These are phyloP conservation scores for Balansia obtecta DNA, from an alignment of 2,329 filamentous ascomycete genomes.

Conservation along the genomic window DNA sequence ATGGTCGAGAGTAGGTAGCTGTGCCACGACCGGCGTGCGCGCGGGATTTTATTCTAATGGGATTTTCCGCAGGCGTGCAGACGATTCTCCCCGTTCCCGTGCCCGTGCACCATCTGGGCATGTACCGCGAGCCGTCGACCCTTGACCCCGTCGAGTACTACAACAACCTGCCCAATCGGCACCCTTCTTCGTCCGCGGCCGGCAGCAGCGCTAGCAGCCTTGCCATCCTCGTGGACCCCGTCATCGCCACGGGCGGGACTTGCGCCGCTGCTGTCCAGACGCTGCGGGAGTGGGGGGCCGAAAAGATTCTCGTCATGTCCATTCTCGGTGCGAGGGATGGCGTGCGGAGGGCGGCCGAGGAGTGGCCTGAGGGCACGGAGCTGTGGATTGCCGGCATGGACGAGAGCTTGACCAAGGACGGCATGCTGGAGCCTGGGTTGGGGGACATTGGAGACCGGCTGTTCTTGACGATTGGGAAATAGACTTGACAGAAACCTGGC, in stretches of 20 bases:
- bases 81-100: slow-evolving; percentile 69
- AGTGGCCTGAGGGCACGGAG: slow-evolving; percentile 67
- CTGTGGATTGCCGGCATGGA: slow-evolving; percentile 80
- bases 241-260: slow-evolving; percentile 89
- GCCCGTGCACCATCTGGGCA: slow-evolving; percentile 83
- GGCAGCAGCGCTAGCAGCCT: slow-evolving; percentile 34
- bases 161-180: slow-evolving; percentile 82
- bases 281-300: slow-evolving; percentile 82
- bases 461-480: slow-evolving; percentile 53
- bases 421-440: slow-evolving; percentile 84
- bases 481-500: too few relatives aligned
- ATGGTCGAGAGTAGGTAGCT: slow-evolving; percentile 64
- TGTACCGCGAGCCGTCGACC: slow-evolving; percentile 82
- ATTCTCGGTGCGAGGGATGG: slow-evolving; percentile 64
- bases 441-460: slow-evolving; percentile 85
- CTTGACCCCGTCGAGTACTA: slow-evolving; percentile 93
- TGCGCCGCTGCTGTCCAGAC: slow-evolving; percentile 83
- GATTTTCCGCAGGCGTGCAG: slow-evolving; percentile 48
- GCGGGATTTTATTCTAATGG: too few relatives aligned
- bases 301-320: slow-evolving; percentile 62
- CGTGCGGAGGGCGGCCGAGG: slow-evolving; percentile 55
- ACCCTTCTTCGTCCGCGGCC: slow-evolving; percentile 23
- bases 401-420: slow-evolving; percentile 55
- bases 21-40: too few relatives aligned
- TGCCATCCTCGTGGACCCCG: slow-evolving; percentile 78